Evolutionary conservation across 1,284 basidiomycete genomes (phyloP), one percentile per base, ranked within the genome.

Genomic region (Neolentinus lepideus): DNA sequence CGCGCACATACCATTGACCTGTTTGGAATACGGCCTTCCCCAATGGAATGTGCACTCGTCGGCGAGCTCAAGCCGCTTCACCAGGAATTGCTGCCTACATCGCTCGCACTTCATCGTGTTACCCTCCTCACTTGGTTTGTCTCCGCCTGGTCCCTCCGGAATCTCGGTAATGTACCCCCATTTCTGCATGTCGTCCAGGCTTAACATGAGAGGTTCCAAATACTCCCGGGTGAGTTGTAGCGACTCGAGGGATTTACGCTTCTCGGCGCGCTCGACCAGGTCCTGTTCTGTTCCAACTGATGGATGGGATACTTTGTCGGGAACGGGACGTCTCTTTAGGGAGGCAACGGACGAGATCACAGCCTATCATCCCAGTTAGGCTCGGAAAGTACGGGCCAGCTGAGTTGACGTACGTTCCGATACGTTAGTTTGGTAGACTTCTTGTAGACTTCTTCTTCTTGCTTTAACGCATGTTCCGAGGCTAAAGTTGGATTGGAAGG

Each of bases 271-370:
- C 12, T 75, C 74, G 10, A 74, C 71, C 29, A 90, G 71, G 14
- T 91, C 83, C 10, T 71, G 78, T 55, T 92, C 83, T 0, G 92
- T 94, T 2, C 94, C 94, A 25, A 94, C 81, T 2, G 91, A 94
- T 0, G 82, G 75, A 64, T 93, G 88, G 1, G 77, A 73, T 21
- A 79, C 62, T 1, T 75, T 75, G 51, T 80, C 79, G 1, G 93
- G 92, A 2, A 75, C 66, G 0, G 79, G 67, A 0, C 94, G 84
- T 61, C 82, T 81, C 66, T 92, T 93, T 22, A 94, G 67, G 12
- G 85, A 70, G 4, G 84, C 85, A 53, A 89, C 79, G 53, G 83
- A 84, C 51, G 79, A 80, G 48, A 92, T 92, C 25, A 88, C 75
- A 22, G 86, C 87, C 88, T 91, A 52, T 50, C 53, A 53, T 52